Conservation (phyloP, 768 basidiomycete species). For the Sporobolomyces phaffii region DNA sequence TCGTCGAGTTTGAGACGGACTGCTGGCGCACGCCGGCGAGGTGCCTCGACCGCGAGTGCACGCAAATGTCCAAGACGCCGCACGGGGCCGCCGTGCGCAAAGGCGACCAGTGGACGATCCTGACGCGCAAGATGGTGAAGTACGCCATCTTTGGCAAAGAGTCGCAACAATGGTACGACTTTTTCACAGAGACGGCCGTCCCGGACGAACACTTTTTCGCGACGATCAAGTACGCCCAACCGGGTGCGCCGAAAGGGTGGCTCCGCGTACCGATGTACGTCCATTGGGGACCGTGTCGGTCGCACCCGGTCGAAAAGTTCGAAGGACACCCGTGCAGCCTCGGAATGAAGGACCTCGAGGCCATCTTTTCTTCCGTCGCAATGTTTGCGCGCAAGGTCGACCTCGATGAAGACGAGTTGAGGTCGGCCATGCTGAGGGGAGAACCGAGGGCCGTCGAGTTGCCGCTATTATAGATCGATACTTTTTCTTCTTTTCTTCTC, state of each 20-base stretch:
- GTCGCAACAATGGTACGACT: background rate
- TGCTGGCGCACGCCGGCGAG: constrained; percentile 3
- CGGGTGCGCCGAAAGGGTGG: constrained; percentile 7
- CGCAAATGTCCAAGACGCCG: background rate
- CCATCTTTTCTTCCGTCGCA: background rate
- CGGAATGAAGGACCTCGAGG: constrained; percentile 3
- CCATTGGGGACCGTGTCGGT: constrained; percentile 9
- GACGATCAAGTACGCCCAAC: constrained; percentile 14
- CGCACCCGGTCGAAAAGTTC: constrained; percentile 9
- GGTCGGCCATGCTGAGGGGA: background rate
- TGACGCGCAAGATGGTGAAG: constrained; percentile 7
- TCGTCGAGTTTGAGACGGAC: background rate
- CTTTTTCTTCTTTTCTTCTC: background rate
- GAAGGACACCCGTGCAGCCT: background rate
- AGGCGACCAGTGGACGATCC: constrained; percentile 5
- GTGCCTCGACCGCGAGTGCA: background rate
- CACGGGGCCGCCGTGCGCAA: background rate
- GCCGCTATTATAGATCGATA: constrained; percentile 2
- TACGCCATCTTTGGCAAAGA: constrained; percentile 10
- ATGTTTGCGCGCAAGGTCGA: constrained; percentile 6
- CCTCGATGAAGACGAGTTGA: background rate
- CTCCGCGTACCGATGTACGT: constrained; percentile 6
- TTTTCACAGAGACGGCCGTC: background rate
- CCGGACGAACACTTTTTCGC: constrained; percentile 19
- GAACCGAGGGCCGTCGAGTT: background rate